Evolutionary conservation across 352 stramenopile genomes (phyloP), one percentile per base, ranked within the genome.

Genomic region (Globisporangium orthogonon): DNA sequence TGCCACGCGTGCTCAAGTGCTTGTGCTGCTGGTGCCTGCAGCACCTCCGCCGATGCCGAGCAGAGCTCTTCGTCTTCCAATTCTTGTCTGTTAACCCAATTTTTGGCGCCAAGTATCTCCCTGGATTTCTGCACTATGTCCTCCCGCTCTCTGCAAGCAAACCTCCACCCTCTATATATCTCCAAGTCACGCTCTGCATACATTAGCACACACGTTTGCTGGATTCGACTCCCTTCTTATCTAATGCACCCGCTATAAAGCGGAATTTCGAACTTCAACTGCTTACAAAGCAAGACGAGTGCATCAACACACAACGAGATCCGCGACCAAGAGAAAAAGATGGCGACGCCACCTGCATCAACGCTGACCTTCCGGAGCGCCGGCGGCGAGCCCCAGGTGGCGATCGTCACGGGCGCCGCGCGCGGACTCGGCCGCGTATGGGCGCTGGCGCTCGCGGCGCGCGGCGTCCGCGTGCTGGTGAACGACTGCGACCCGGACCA

Each of bases 401-500:
- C 76, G 39, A 78, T 89, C 61, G 58, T 89, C 54, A 89, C 79
- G 18, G 79, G 79, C 1, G 74, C 74, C 0, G 79, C 62, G 1
- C 59, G 73, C 13, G 78, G 78, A 1, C 62, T 89, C 15, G 76
- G 78, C 0, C 61, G 66, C 14, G 70, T 75, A n/a, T 86, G 73
- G 71, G 76, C 76, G 9, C 14, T 83, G 31, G 68, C 71, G 18
- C 58, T 89, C 30, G 74, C 73, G 13, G 62, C 50, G 41, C 73
- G 74, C 17, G 78, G 75, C 15, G 73, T 74, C 55, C 69, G 67
- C 40, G 71, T 88, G 40, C 69, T 87, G 9, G 80, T 84, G 50
- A 90, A 90, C 58, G 80, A 90, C 71, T 79, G 74, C 58, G 78
- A 85, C 63, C 18, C 54, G n/a, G 63, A 86, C 48, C 71, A 49